phyloP scores from a whole-genome alignment of 2,329 filamentous ascomycete genomes.

The Ceratocystis albifundus region DNA sequence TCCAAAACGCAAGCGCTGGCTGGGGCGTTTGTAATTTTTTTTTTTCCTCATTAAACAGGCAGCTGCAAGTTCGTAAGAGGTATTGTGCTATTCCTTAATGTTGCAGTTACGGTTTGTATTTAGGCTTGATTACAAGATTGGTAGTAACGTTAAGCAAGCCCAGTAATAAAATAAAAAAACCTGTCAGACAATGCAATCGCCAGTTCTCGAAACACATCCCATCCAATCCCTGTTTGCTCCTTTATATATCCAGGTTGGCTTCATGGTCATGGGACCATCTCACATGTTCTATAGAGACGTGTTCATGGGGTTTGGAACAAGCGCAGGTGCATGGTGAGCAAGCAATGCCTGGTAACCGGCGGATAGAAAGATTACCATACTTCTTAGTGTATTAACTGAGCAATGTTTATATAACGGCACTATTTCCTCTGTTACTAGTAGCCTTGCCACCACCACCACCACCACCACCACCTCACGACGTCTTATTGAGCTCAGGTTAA shows the following conservation, averaged over 20 bases:
- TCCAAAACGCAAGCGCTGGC: not conserved
- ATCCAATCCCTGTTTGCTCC: not conserved
- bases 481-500: not conserved
- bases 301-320: not conserved
- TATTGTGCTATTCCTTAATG: not conserved
- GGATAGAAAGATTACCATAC: not conserved
- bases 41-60: not conserved
- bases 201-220: not conserved
- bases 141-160: not conserved
- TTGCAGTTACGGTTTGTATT: not conserved
- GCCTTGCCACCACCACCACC: not conserved
- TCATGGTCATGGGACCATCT: conserved; percentile 11
- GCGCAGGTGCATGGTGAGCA: not conserved
- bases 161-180: not conserved
- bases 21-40: not conserved
- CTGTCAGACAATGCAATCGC: not conserved
- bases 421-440: no score
- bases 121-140: not conserved
- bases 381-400: not conserved
- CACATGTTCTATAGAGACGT: not conserved
- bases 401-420: no score
- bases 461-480: not conserved
- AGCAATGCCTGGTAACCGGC: not conserved
- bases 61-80: not conserved
- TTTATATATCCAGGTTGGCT: not conserved